These are phyloP conservation scores for Diplodia intermedia DNA, from an alignment of 2,329 filamentous ascomycete species.

Conservation along the genomic window DNA sequence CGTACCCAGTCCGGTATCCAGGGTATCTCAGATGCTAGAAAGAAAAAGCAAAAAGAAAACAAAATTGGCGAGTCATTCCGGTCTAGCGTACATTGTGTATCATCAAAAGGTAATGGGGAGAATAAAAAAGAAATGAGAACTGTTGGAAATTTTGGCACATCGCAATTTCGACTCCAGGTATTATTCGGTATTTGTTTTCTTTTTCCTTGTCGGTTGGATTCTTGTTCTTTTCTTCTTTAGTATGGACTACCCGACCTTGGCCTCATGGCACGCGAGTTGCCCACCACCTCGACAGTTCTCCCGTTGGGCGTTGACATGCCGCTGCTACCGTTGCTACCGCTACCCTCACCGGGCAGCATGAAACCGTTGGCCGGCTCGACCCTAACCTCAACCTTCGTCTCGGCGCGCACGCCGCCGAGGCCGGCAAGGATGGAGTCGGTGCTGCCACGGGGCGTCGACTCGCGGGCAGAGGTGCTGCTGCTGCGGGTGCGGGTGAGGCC, in stretches of 20 bases:
- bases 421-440: constrained; percentile 43
- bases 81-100: not conserved
- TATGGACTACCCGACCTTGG: constrained; percentile 11
- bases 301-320: constrained; percentile 2
- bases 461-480: constrained; percentile 34
- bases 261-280: not conserved
- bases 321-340: not conserved
- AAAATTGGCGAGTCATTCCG: not conserved
- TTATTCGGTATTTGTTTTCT: not conserved
- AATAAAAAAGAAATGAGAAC: not conserved
- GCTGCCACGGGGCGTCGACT: constrained; percentile 42
- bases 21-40: constrained; percentile 18
- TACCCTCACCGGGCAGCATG: not conserved
- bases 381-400: constrained; percentile 46
- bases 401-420: constrained; percentile 39
- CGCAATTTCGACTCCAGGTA: not conserved
- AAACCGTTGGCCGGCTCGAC: constrained; percentile 20
- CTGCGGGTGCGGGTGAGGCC: not conserved
- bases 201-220: not conserved
- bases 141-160: not conserved
- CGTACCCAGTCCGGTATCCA: constrained; percentile 12
- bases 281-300: not conserved
- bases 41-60: not conserved
- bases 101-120: not conserved
- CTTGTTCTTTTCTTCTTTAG: not conserved